A percentile compares a stretch with the other conserved stretches of the same genome.
These are phyloP conservation scores for Leishmania mexicana DNA, from an alignment of 208 protist genomes.

Conservation along the genomic window DNA sequence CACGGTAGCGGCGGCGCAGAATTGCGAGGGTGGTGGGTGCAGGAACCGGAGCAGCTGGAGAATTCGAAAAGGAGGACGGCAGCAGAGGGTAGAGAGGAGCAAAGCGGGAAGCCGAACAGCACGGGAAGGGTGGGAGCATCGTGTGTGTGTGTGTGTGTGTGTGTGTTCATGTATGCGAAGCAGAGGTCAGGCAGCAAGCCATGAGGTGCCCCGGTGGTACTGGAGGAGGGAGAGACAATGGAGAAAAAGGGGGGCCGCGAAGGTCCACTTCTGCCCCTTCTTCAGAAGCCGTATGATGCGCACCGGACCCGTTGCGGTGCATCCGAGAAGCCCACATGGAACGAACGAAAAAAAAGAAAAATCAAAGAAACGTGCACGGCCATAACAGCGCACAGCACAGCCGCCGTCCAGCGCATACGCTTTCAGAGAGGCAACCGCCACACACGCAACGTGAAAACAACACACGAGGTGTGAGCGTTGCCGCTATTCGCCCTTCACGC, in stretches of 20 bases:
- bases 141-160: neutral
- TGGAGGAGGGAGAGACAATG: neutral
- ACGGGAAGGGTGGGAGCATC: neutral
- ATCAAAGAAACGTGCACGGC: neutral
- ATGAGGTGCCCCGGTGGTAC: neutral
- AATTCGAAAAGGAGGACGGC: neutral
- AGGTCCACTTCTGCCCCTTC: neutral
- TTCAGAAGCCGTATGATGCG: neutral
- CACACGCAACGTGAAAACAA: neutral
- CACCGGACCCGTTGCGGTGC: neutral
- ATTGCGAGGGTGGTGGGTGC: neutral
- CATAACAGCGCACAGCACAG: neutral
- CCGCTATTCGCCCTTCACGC: slow-evolving; percentile 1
- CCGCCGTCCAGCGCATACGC: neutral
- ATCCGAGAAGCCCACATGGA: neutral
- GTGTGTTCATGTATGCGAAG: neutral
- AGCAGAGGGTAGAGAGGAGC: neutral
- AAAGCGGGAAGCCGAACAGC: neutral
- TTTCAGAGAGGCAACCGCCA: neutral
- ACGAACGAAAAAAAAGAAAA: neutral
- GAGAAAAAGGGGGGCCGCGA: neutral
- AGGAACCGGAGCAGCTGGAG: no score
- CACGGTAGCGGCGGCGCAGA: neutral
- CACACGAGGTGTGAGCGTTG: neutral
- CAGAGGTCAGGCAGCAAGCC: neutral